Evolutionary conservation across 768 basidiomycete genomes (phyloP).

Genomic region (Auricularia sp.): DNA sequence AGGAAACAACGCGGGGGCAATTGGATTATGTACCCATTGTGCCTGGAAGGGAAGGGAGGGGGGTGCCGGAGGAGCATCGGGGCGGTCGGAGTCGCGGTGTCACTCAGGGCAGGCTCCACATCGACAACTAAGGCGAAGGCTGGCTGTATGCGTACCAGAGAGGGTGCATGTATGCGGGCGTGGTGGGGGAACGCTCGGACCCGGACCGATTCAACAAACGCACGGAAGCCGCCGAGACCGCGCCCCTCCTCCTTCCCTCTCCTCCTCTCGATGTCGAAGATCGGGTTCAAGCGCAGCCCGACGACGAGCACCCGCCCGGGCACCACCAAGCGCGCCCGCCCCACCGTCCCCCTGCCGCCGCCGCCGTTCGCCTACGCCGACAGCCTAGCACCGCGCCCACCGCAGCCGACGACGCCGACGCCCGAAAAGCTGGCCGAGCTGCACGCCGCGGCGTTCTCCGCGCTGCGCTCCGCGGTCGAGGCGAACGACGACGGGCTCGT

Average conservation of each 20-base stretch:
- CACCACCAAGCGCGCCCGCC: neutral
- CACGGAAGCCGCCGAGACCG: neutral
- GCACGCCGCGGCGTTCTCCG: conserved; percentile 55
- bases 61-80: no score
- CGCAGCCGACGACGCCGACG: neutral
- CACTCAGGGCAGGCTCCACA: no score
- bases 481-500: conserved; percentile 61
- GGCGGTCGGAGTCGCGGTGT: no score
- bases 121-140: no score
- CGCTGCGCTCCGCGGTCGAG: conserved; percentile 50
- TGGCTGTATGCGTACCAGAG: no score
- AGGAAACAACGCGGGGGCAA: no score
- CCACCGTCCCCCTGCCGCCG: neutral
- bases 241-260: neutral
- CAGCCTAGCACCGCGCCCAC: no score
- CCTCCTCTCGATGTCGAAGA: neutral
- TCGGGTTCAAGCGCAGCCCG: neutral
- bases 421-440: conserved; percentile 30
- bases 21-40: no score
- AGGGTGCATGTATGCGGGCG: no score
- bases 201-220: neutral
- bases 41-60: no score
- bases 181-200: neutral
- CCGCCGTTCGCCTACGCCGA: no score
- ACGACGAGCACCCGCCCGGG: neutral